These are phyloP conservation scores for Cinnamomum micranthum DNA, from an alignment of 164 flowering plant species.

Conservation along the genomic window DNA sequence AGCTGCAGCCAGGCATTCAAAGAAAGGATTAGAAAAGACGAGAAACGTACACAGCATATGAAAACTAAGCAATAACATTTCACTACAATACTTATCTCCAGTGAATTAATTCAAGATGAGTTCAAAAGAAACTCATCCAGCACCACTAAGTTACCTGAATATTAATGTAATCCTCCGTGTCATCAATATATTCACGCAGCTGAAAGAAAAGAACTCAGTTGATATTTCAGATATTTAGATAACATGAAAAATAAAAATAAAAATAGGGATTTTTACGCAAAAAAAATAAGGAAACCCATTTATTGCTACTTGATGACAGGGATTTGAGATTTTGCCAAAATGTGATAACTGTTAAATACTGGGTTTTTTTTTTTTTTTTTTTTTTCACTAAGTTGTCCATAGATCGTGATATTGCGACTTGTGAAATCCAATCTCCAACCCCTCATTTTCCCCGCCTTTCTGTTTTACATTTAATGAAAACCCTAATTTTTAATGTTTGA, in stretches of 20 bases:
- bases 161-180: slow-evolving; percentile 95
- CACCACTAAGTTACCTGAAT: slow-evolving; percentile 60
- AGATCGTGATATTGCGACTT: too few species aligned
- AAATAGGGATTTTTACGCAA: too few species aligned
- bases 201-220: slow-evolving; percentile 20
- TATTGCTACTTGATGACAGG: background rate
- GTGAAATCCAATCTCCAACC: too few species aligned
- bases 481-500: too few species aligned
- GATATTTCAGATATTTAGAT: background rate
- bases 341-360: background rate
- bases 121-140: background rate
- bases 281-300: background rate
- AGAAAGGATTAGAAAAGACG: background rate
- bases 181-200: slow-evolving; percentile 96
- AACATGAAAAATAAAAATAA: background rate
- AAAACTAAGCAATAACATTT: background rate
- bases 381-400: too few species aligned
- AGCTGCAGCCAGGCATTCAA: slow-evolving; percentile 49
- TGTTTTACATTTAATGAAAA: too few species aligned
- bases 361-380: too few species aligned
- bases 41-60: background rate
- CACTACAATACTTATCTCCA: too few species aligned
- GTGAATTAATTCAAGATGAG: too few species aligned
- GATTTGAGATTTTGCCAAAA: background rate
- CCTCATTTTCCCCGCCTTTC: too few species aligned